phyloP scores from a whole-genome alignment of 2,329 filamentous ascomycete genomes.

The Colletotrichum camelliae region DNA sequence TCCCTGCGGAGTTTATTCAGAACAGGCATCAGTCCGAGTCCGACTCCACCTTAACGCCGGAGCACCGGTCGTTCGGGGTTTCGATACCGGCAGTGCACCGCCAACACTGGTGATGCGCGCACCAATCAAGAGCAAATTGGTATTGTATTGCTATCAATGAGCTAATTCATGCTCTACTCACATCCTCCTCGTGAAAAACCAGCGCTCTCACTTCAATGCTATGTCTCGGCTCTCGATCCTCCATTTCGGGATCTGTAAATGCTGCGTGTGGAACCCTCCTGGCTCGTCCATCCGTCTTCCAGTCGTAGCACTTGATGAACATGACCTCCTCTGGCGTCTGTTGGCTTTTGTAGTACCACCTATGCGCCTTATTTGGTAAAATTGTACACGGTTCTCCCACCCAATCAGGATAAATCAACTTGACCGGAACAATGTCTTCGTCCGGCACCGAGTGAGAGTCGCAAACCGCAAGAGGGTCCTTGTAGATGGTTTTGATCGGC shows the following conservation, averaged over 20 bases:
- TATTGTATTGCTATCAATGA: background rate
- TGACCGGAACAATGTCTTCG: conserved; percentile 40
- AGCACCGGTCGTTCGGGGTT: background rate
- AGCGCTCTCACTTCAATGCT: background rate
- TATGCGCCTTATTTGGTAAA: conserved; percentile 35
- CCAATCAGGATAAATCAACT: conserved; percentile 36
- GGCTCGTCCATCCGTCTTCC: background rate
- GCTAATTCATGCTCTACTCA: background rate
- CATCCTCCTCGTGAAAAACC: background rate
- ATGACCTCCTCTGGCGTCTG: conserved; percentile 60
- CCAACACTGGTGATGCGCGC: background rate
- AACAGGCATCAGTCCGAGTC: background rate
- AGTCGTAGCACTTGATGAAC: conserved; percentile 70
- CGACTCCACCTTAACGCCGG: background rate
- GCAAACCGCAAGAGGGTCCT: conserved; percentile 45
- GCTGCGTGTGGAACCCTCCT: background rate
- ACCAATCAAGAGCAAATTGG: background rate
- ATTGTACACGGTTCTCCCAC: conserved; percentile 43
- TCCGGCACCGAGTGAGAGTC: conserved; percentile 40
- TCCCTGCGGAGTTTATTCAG: background rate
- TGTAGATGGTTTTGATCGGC: conserved; percentile 49
- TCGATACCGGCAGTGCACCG: background rate
- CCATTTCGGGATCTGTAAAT: background rate
- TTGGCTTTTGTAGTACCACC: conserved; percentile 58
- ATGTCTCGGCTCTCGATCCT: background rate